Conservation (phyloP, 768 basidiomycete genomes). For the Phaffia tasmanica region DNA sequence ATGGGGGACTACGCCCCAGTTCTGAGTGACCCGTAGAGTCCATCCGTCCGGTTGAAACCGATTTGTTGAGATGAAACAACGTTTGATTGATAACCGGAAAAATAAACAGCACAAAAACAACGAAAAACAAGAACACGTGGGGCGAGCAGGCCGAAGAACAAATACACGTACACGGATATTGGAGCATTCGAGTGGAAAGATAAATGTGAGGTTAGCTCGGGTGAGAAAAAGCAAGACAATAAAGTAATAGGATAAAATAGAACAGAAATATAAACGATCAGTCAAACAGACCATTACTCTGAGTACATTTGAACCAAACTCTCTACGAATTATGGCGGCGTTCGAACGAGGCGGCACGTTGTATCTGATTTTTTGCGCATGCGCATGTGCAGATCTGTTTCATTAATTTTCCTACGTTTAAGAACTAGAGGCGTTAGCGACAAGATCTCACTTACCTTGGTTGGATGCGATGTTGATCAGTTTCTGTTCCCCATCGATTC, state of each 20-base stretch:
- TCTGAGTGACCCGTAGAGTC: constrained; percentile 25
- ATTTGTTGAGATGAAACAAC: no score
- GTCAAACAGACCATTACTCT: constrained; percentile 46
- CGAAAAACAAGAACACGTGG: neutral
- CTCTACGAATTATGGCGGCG: constrained; percentile 59
- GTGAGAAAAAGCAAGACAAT: no score
- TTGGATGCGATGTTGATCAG: neutral
- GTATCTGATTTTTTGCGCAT: constrained; percentile 42
- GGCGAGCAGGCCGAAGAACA: neutral
- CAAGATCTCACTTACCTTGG: neutral
- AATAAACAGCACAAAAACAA: constrained; percentile 5
- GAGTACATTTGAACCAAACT: constrained; percentile 34
- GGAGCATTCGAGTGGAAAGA: no score
- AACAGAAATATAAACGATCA: constrained; percentile 54
- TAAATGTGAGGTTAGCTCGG: no score
- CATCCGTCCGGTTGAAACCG: neutral
- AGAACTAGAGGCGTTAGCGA: neutral
- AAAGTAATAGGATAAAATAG: no score
- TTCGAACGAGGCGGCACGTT: constrained; percentile 75
- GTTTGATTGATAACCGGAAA: no score
- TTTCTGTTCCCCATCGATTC: neutral
- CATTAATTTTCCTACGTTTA: no score
- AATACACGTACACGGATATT: no score
- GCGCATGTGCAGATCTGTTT: neutral
- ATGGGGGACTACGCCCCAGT: constrained; percentile 78